Conservation (phyloP, 148 eudicot species). For the Rhododendron ferrugineum region DNA sequence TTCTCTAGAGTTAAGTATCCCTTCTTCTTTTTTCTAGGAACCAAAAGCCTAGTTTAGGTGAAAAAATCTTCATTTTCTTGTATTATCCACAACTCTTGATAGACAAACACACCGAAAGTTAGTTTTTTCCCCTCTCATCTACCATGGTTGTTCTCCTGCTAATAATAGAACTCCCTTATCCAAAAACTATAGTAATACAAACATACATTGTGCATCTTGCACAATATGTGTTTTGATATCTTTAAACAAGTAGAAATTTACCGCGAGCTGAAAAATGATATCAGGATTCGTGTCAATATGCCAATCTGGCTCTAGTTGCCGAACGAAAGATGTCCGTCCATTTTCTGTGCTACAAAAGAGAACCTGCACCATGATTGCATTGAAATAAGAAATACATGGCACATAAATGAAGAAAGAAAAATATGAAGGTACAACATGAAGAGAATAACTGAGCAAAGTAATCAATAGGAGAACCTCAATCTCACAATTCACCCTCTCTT, state of each 20-base stretch:
- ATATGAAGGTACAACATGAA: not conserved
- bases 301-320: slow-evolving; percentile 99
- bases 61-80: not conserved
- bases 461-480: not conserved
- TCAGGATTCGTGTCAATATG: slow-evolving; percentile 88
- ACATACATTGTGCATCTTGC: not conserved
- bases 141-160: not conserved
- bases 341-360: slow-evolving; percentile 87
- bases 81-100: not conserved
- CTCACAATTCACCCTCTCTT: too few relatives aligned
- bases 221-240: not conserved
- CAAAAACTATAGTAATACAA: not conserved
- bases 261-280: slow-evolving; percentile 73
- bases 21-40: not conserved
- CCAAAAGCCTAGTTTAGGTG: not conserved
- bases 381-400: not conserved
- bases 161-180: not conserved
- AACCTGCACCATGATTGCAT: slow-evolving; percentile 45
- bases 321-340: slow-evolving; percentile 88
- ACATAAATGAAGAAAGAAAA: not conserved
- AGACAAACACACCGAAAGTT: not conserved
- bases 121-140: not conserved
- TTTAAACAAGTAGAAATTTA: slow-evolving; percentile 18
- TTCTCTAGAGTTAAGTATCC: not conserved
- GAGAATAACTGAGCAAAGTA: not conserved